Evolutionary conservation across 768 basidiomycete genomes (phyloP), one percentile per base, ranked within the genome.

Genomic region (Lentinus tigrinus): DNA sequence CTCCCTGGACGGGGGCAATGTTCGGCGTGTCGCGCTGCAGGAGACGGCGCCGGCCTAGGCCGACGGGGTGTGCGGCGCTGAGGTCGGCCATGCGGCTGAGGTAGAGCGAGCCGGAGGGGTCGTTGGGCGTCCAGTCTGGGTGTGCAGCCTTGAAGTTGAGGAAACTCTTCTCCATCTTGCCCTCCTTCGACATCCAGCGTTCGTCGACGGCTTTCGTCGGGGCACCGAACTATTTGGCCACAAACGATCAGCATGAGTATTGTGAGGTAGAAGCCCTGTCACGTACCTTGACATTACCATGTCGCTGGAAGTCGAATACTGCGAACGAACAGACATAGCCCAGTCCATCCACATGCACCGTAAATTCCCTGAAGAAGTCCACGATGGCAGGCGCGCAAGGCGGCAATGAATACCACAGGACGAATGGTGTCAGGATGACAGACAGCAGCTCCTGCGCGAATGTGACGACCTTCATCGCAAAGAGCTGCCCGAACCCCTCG

Each of bases 161-260:
- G 76, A 97, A 92, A 71, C 90, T 93, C 77, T 98, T 97, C 79
- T 99, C 97, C 95, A 99, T 98, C 81, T 99, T 99, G 36, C 93
- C 93, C 64, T 96, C 90, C 60, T 91, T 91, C 4, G 91, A 92
- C 66, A 90, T 79, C 79, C 90, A 87, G 58, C 84, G 84, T 64
- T 85, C 85, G 63, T 93, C 89, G 13, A 78, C 76, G 8, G 80
- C 82, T 38, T 78, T 74, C 3, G 83, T 79, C 0, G 93, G 92
- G 11, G 92, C 94, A n/a, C 93, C 93, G 65, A 93, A 95, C 89
- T 93, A 44, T 27, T 6, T 26, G 23, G 23, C 17, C n/a, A 19
- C 4, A 24, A 8, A 19, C 4, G 16, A 21, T 13, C 5, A 5
- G n/a, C 47, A 19, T 43, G 31, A 46, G 39, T 7, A 48, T 23